A percentile compares a stretch with the other conserved stretches of the same genome.
phyloP scores from a whole-genome alignment of 306 rosid genomes.

The Quercus rubra region DNA sequence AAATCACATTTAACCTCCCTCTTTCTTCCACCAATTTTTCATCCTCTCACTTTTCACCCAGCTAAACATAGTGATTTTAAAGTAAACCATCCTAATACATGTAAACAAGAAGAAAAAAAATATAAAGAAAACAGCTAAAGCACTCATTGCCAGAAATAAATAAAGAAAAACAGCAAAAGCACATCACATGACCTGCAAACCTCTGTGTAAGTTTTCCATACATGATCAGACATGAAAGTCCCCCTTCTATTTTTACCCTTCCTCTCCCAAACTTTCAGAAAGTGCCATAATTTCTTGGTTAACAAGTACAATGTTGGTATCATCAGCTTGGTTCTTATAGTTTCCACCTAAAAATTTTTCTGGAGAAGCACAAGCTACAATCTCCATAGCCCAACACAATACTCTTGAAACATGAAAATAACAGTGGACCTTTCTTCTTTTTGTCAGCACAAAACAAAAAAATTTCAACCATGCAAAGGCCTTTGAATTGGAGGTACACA shows the following conservation, averaged over 20 bases:
- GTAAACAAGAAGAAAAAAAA: no score
- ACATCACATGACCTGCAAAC: no score
- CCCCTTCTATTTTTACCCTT: neutral
- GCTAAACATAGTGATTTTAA: no score
- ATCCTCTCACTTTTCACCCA: no score
- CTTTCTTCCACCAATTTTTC: no score
- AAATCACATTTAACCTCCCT: no score
- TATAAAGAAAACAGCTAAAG: no score
- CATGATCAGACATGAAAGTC: no score
- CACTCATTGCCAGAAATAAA: no score
- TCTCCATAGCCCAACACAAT: neutral
- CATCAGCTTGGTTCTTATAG: neutral
- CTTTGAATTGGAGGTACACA: neutral
- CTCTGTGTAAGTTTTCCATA: no score
- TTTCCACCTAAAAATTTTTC: neutral
- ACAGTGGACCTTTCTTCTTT: neutral
- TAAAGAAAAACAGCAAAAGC: no score
- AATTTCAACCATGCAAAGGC: neutral
- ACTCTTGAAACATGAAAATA: neutral
- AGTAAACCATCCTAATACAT: no score
- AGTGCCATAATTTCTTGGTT: neutral
- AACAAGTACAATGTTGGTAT: neutral
- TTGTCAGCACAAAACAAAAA: neutral
- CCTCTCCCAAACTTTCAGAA: neutral
- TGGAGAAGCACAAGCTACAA: neutral